A percentile compares a stretch with the other conserved stretches of the same genome.
Evolutionary conservation across 805 yeast species (phyloP).

Genomic region (Phaffomyces opuntiae): DNA sequence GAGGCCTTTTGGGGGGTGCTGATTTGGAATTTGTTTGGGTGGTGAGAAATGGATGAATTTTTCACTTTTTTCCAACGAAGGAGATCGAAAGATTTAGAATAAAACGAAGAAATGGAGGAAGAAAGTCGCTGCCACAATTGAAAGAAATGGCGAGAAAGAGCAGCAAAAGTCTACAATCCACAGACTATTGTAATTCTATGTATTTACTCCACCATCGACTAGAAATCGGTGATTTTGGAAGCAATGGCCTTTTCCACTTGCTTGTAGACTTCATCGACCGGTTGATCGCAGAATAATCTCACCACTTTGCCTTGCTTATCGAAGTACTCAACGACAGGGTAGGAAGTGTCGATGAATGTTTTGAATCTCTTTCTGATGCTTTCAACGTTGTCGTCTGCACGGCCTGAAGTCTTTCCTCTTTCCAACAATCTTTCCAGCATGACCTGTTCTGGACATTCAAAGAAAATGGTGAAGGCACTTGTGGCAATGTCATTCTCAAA

Average conservation of each 20-base stretch:
- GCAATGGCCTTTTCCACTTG: slow-evolving; percentile 63
- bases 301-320: slow-evolving; percentile 70
- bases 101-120: no score
- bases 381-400: slow-evolving; percentile 89
- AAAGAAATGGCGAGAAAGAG: no score
- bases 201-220: background rate
- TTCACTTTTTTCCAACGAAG: background rate
- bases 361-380: slow-evolving; percentile 84
- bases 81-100: no score
- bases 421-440: slow-evolving; percentile 82
- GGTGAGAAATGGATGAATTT: background rate
- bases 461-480: slow-evolving; percentile 64
- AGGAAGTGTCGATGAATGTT: slow-evolving; percentile 79
- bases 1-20: background rate
- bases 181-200: background rate
- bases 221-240: slow-evolving; percentile 24
- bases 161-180: background rate
- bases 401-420: slow-evolving; percentile 92
- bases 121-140: no score
- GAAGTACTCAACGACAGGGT: slow-evolving; percentile 88
- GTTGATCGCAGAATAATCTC: slow-evolving; percentile 67
- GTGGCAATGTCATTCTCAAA: slow-evolving; percentile 75
- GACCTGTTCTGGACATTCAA: slow-evolving; percentile 74
- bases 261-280: slow-evolving; percentile 71
- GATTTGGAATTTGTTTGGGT: no score